These are phyloP conservation scores for Lactifluus rugatus DNA, from an alignment of 768 basidiomycete genomes.

Conservation along the genomic window DNA sequence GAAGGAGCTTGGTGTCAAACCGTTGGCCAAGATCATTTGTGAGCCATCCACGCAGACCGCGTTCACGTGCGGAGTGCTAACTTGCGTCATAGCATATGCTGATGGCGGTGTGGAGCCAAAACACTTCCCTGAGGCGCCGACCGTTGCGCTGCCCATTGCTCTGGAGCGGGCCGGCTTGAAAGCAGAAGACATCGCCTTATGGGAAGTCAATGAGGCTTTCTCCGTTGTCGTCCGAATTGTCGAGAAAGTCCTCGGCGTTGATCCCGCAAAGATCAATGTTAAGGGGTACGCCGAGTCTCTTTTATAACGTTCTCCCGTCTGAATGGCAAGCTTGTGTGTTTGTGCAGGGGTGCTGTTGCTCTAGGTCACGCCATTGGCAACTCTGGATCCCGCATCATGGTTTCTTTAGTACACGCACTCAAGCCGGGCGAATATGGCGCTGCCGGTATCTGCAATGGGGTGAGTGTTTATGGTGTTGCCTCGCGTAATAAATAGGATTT, in stretches of 20 bases:
- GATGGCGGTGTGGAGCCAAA: slow-evolving; percentile 96
- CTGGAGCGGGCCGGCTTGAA: slow-evolving; percentile 79
- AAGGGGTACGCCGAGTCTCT: slow-evolving; percentile 51
- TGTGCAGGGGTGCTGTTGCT: slow-evolving; percentile 83
- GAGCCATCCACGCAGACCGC: slow-evolving; percentile 28
- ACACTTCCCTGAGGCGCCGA: slow-evolving; percentile 94
- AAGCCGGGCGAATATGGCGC: slow-evolving; percentile 90
- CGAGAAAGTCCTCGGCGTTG: slow-evolving; percentile 78
- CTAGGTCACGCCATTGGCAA: slow-evolving; percentile 95
- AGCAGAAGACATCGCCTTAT: slow-evolving; percentile 75
- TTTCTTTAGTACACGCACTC: slow-evolving; percentile 85
- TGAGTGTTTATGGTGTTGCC: slow-evolving; percentile 33
- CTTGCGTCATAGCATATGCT: slow-evolving; percentile 62
- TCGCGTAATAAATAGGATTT: not conserved
- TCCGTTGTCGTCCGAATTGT: slow-evolving; percentile 87
- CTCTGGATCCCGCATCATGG: slow-evolving; percentile 89
- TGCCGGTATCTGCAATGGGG: slow-evolving; percentile 95
- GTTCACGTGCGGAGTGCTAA: not conserved
- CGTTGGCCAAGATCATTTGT: slow-evolving; percentile 94
- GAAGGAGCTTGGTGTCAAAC: slow-evolving; percentile 80
- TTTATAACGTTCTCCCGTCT: not conserved
- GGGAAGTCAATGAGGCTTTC: slow-evolving; percentile 98
- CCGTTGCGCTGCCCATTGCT: slow-evolving; percentile 82
- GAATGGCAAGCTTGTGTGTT: not conserved
- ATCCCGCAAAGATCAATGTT: slow-evolving; percentile 82